phyloP scores from a whole-genome alignment of 164 flowering plant species.

The Aristolochia fimbriata region DNA sequence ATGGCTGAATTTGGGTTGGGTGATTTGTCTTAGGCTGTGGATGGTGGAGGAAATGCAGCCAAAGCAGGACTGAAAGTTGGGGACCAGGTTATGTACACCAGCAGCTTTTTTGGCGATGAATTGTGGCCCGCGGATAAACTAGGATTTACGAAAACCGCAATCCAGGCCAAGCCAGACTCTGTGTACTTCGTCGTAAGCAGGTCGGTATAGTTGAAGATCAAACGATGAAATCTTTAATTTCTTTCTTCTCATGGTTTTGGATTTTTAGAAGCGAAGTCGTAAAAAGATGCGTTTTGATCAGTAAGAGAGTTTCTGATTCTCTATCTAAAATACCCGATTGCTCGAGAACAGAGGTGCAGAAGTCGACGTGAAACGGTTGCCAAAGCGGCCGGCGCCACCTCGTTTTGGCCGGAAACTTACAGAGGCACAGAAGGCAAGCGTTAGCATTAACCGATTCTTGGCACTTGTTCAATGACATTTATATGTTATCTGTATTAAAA shows the following conservation, averaged over 20 bases:
- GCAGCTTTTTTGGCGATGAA: conserved; percentile 98
- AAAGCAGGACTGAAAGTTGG: conserved; percentile 82
- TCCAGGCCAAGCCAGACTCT: conserved; percentile 94
- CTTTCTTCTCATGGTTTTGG: too few relatives aligned
- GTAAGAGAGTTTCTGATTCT: neutral
- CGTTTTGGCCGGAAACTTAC: conserved; percentile 88
- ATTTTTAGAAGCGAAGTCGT: too few relatives aligned
- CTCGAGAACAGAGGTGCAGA: conserved; percentile 43
- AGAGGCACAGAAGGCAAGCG: conserved; percentile 75
- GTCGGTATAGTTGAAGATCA: conserved; percentile 12
- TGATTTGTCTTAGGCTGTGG: conserved; percentile 48
- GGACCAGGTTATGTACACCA: conserved; percentile 90
- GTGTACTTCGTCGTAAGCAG: conserved; percentile 95
- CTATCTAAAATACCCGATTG: neutral
- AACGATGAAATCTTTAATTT: too few relatives aligned
- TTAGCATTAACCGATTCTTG: neutral
- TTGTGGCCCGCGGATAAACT: conserved; percentile 99
- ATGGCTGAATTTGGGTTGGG: too few relatives aligned
- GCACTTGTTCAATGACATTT: too few relatives aligned
- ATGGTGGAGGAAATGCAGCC: conserved; percentile 89
- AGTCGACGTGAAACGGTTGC: conserved; percentile 79
- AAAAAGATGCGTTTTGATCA: too few relatives aligned
- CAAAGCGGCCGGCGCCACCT: conserved; percentile 98
- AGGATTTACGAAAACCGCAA: conserved; percentile 95
- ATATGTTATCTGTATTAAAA: too few relatives aligned